Evolutionary conservation across 257 asterid genomes (phyloP), one percentile per base, ranked within the genome.

Genomic region (Nicotiana tabacum): DNA sequence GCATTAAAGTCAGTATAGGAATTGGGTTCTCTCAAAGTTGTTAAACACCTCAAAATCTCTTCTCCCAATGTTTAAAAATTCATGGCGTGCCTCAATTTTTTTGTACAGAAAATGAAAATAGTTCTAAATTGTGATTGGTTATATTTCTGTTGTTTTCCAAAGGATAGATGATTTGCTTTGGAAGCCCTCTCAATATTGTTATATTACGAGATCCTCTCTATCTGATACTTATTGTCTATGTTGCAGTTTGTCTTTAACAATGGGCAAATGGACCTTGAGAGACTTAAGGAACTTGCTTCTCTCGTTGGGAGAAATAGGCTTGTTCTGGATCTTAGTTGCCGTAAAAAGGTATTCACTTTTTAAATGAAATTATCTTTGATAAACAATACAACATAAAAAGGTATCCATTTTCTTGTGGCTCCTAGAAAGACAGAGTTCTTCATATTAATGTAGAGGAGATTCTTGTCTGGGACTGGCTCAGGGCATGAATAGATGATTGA

Each of bases 321-420:
- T 70, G 92, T 96, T 74, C 87, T 96, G 93, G 98, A 96, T 85
- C 98, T 96, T 84, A 94, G 98, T 87, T 94, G 99, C 90, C 89
- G 98, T 86, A 96, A 92, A 87, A 96, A 94, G 98, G 99, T 95
- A 79, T 21, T 35, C 60, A 70, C 55, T 83, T 65, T 65, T 48
- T 82, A 78, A 79, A 55, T 65, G 87, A 51, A 65, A 80, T 69
- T 39, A 39, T 32, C 33, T 43, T 70, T 43, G n/a, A 70, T 70
- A 39, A 70, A 39, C 43, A n/a, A 70, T 10, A 3, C 2, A 70
- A 70, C 5, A 9, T n/a, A 11, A 39, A 21, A 70, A 39, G 58
- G 11, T 21, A 70, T 39, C 58, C 11, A 39, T 21, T 27, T 27
- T 72, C 43, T 3, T 9, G 66, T 61, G 57, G 27, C 43, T 74